Evolutionary conservation across 257 asterid genomes (phyloP).

Genomic region (Schizonepeta tenuifolia): DNA sequence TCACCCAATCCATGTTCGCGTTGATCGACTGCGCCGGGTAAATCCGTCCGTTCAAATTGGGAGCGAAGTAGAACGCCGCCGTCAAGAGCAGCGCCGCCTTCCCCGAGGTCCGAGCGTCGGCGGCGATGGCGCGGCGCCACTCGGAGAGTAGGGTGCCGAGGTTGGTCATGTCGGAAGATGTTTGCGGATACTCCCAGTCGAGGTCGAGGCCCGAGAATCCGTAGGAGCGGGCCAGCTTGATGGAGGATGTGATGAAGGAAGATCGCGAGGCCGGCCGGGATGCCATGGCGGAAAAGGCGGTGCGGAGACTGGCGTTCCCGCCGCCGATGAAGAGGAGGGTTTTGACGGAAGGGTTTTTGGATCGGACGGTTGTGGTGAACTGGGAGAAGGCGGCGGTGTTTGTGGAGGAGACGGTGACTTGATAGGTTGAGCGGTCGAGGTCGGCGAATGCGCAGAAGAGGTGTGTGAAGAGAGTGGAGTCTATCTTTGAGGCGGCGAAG

Average conservation of each 20-base stretch:
- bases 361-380: slow-evolving; percentile 47
- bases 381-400: slow-evolving; percentile 40
- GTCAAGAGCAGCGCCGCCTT: slow-evolving; percentile 37
- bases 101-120: slow-evolving; percentile 40
- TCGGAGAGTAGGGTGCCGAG: slow-evolving; percentile 43
- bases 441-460: slow-evolving; percentile 59
- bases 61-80: slow-evolving; percentile 39
- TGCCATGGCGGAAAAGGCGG: slow-evolving; percentile 48
- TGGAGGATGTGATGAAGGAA: slow-evolving; percentile 53
- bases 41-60: slow-evolving; percentile 27
- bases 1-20: slow-evolving; percentile 46
- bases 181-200: slow-evolving; percentile 53
- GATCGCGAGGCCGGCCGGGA: slow-evolving; percentile 34
- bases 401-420: slow-evolving; percentile 42
- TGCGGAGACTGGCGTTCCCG: slow-evolving; percentile 29
- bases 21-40: slow-evolving; percentile 45
- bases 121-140: slow-evolving; percentile 46
- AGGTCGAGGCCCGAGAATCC: slow-evolving; percentile 54
- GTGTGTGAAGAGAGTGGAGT: slow-evolving; percentile 56
- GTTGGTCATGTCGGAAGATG: slow-evolving; percentile 44
- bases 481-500: slow-evolving; percentile 35
- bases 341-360: slow-evolving; percentile 44
- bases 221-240: slow-evolving; percentile 40
- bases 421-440: slow-evolving; percentile 42
- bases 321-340: slow-evolving; percentile 58